Percentiles rank a stretch among this genome's conserved stretches.
Evolutionary conservation across 2,329 filamentous ascomycete species (phyloP).

Genomic region (Microsporum audouinii): DNA sequence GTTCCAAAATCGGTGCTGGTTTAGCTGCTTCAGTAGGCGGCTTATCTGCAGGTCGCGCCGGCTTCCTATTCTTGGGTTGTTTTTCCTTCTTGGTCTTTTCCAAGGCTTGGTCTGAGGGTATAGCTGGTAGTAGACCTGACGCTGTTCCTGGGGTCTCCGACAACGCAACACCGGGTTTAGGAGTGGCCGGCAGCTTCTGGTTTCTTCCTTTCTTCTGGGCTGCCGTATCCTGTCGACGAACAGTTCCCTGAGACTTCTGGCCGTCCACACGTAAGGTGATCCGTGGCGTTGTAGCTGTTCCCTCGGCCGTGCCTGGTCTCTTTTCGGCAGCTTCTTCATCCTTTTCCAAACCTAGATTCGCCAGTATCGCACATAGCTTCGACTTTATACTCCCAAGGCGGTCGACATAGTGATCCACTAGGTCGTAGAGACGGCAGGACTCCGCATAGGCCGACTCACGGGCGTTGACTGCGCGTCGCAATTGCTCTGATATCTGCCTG

Average conservation of each 20-base stretch:
- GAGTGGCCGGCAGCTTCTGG: background rate
- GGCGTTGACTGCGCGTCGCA: conserved; percentile 44
- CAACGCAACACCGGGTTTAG: background rate
- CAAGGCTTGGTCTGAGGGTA: background rate
- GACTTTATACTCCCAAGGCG: conserved; percentile 48
- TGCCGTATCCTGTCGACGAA: background rate
- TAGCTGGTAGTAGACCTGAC: background rate
- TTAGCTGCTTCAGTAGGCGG: conserved; percentile 20
- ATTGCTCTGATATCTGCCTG: conserved; percentile 44
- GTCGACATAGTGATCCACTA: conserved; percentile 46
- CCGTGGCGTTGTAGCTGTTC: conserved; percentile 26
- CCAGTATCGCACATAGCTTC: conserved; percentile 46
- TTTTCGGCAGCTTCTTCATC: conserved; percentile 25
- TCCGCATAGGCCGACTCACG: conserved; percentile 47
- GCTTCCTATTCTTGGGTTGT: conserved; percentile 2
- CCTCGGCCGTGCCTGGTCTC: conserved; percentile 31
- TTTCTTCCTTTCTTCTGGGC: background rate
- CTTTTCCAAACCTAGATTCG: conserved; percentile 35
- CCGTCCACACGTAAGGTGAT: conserved; percentile 35
- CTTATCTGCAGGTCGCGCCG: conserved; percentile 27
- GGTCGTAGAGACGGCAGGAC: conserved; percentile 45
- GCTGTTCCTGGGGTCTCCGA: background rate
- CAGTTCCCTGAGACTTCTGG: conserved; percentile 12
- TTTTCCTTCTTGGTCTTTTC: conserved; percentile 9
- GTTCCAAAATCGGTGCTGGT: conserved; percentile 44